Conservation (phyloP, 1,284 basidiomycete species). For the Xanthoconium separans region DNA sequence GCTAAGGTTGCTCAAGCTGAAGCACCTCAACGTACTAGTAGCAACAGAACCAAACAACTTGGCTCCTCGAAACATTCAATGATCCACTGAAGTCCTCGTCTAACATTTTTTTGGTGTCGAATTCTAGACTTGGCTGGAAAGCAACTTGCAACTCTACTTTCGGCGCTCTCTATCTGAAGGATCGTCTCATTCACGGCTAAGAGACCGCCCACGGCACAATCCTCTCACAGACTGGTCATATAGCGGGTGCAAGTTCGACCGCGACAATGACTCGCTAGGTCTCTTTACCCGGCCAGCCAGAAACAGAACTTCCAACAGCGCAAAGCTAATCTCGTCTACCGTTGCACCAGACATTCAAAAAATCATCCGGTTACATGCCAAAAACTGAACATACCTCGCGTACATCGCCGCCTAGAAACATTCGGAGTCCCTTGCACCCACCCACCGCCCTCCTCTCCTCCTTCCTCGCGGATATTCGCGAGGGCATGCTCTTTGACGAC, state of each 20-base stretch:
- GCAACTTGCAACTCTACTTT: conserved; percentile 15
- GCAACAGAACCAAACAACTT: too few species aligned
- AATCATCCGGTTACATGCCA: conserved; percentile 21
- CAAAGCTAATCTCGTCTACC: neutral
- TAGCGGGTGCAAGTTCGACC: neutral
- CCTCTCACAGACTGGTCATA: neutral
- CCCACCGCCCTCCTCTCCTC: conserved; percentile 30
- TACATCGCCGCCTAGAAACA: conserved; percentile 32
- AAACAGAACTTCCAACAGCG: neutral
- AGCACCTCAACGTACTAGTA: too few species aligned
- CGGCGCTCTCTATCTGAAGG: conserved; percentile 15
- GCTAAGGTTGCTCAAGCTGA: too few species aligned
- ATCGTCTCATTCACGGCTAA: neutral
- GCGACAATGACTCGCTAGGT: neutral
- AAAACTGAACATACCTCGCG: conserved; percentile 30
- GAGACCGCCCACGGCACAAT: neutral
- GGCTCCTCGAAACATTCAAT: too few species aligned
- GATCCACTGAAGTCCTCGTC: too few species aligned
- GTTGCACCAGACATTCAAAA: conserved; percentile 13
- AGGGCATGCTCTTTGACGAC: conserved; percentile 27
- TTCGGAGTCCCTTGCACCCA: conserved; percentile 38
- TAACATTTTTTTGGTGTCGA: conserved; percentile 8
- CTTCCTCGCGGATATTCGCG: conserved; percentile 31
- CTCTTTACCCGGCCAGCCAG: neutral
- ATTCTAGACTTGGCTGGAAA: conserved; percentile 17